These are phyloP conservation scores for Hypsizygus ulmarius DNA, from an alignment of 1,284 basidiomycete genomes.

Conservation along the genomic window DNA sequence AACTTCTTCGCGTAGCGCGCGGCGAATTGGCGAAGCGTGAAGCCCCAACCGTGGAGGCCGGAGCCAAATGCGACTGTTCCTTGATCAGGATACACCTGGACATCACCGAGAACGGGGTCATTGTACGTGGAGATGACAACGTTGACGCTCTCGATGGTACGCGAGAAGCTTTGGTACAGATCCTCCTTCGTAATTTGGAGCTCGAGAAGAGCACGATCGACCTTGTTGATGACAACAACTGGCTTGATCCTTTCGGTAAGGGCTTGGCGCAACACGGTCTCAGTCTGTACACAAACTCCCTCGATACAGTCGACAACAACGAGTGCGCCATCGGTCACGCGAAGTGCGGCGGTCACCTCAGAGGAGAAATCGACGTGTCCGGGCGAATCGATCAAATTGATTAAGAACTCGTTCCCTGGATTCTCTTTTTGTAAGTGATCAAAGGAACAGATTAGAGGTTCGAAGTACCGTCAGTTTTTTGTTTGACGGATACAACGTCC, in stretches of 20 bases:
- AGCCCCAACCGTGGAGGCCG: constrained; percentile 99
- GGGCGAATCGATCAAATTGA: constrained; percentile 99
- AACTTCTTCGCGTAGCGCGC: constrained; percentile 96
- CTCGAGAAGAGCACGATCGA: constrained; percentile 98
- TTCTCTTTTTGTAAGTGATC: constrained; percentile 9
- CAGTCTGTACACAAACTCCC: constrained; percentile 99
- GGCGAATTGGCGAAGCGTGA: constrained; percentile 98
- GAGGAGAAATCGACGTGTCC: constrained; percentile 99
- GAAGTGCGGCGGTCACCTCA: constrained; percentile 98
- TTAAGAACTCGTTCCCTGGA: constrained; percentile 92
- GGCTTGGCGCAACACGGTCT: constrained; percentile 97
- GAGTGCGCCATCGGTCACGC: constrained; percentile 97
- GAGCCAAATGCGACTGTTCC: constrained; percentile 99
- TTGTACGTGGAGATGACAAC: constrained; percentile 98
- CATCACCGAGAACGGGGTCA: constrained; percentile 92
- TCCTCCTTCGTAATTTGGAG: constrained; percentile 96
- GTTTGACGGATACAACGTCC: constrained; percentile 82
- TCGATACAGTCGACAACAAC: constrained; percentile 99
- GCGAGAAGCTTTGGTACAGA: constrained; percentile 96
- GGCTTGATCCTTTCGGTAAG: constrained; percentile 98
- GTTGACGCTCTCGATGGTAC: constrained; percentile 97
- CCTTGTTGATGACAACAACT: constrained; percentile 99
- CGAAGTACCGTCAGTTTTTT: constrained; percentile 81
- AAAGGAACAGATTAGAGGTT: neutral
- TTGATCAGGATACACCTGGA: constrained; percentile 97